Evolutionary conservation across 116 monocot genomes (phyloP), one percentile per base, ranked within the genome.

Genomic region (Trichopus zeylanicus): DNA sequence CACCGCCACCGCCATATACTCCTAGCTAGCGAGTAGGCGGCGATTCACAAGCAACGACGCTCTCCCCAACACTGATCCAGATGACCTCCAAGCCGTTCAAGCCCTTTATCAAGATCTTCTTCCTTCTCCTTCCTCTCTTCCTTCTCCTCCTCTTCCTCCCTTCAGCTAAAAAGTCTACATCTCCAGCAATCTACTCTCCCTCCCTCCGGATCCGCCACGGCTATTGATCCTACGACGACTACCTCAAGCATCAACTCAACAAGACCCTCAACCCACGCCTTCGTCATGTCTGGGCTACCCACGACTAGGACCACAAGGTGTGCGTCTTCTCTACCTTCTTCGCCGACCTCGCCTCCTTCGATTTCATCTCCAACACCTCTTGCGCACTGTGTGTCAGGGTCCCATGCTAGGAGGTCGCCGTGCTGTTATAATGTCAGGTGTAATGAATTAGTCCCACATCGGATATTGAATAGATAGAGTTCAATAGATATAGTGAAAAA

Each of bases 231-330:
- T 94, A 94, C 86, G 73, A 75, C 59, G 75, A 71, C 31, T 94
- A 94, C 83, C 65, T 94, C 26, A 37, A 71, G 31, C 82, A 62
- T 51, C 94, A 94, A 70, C 82, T 94, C n/a, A 89, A 83, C 70
- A 94, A 94, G 66, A 94, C 94, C 20, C 86, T 86, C 27, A 60
- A 94, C 66, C 86, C 89, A 5, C 76, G 70, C 12, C 94, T 94
- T 68, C 82, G 94, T 19, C 75, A 53, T 26, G 24, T 93, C 13
- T 93, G 93, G 93, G 66, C 77, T 16, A 93, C 89, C 48, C 93
- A 82, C 38, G 93, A 93, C 62, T 93, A 89, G 93, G 70, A 79
- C 8, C 93, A 89, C 61, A 93, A 93, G 68, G 79, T 93, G 62
- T 39, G 29, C 54, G 80, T 78, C 67, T 93, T 93, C 85, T 38